A percentile compares a stretch with the other conserved stretches of the same genome.
phyloP scores from a whole-genome alignment of 106 monocot genomes.

The Allium sativum region DNA sequence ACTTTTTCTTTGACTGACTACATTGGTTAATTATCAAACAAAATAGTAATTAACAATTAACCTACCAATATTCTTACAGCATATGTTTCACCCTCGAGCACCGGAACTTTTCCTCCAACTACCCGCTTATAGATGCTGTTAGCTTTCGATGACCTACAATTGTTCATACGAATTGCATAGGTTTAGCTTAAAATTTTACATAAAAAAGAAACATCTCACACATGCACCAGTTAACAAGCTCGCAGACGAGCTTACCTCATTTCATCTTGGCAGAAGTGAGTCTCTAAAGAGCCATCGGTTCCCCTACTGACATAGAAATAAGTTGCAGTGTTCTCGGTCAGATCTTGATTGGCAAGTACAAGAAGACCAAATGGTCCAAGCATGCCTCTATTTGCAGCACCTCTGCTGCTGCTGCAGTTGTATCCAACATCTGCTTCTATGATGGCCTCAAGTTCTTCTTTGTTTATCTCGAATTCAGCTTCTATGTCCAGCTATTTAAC shows the following conservation, averaged over 20 bases:
- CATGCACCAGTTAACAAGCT: neutral
- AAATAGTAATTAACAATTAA: neutral
- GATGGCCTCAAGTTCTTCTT: constrained; percentile 4
- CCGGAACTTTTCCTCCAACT: constrained; percentile 54
- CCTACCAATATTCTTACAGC: constrained; percentile 48
- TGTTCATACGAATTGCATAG: neutral
- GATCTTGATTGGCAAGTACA: constrained; percentile 29
- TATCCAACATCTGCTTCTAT: constrained; percentile 38
- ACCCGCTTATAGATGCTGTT: constrained; percentile 54
- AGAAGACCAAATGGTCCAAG: constrained; percentile 60
- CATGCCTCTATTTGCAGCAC: constrained; percentile 26
- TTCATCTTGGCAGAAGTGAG: constrained; percentile 72
- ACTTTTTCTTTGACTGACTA: too few relatives aligned
- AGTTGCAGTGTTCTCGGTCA: constrained; percentile 43
- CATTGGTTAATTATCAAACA: neutral
- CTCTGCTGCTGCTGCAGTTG: constrained; percentile 50
- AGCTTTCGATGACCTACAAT: constrained; percentile 56
- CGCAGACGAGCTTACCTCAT: constrained; percentile 9
- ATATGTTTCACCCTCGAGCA: constrained; percentile 57
- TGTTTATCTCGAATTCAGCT: constrained; percentile 38
- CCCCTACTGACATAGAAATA: constrained; percentile 45
- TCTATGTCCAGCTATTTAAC: constrained; percentile 40
- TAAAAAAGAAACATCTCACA: neutral
- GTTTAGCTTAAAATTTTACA: neutral
- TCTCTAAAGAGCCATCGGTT: constrained; percentile 16